These are phyloP conservation scores for Hemileccinum rubropunctum DNA, from an alignment of 768 basidiomycete species.

Conservation along the genomic window DNA sequence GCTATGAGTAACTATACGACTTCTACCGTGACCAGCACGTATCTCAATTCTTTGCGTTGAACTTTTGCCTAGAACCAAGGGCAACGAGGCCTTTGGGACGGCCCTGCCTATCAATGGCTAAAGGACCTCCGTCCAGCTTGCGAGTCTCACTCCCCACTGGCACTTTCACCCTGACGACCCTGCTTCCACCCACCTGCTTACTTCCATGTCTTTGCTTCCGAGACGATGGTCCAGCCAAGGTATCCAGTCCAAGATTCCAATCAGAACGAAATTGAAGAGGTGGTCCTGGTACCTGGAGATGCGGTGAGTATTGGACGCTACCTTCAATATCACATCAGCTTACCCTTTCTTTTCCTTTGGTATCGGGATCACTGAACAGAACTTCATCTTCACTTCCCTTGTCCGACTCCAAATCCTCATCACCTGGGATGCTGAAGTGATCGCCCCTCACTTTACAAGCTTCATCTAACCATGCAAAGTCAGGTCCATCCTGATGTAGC, in stretches of 20 bases:
- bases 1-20: conserved; percentile 1
- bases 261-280: conserved; percentile 17
- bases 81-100: conserved; percentile 20
- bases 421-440: conserved; percentile 12
- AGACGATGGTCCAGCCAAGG: conserved; percentile 4
- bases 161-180: conserved; percentile 25
- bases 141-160: neutral
- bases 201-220: conserved; percentile 7
- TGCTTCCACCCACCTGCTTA: conserved; percentile 15
- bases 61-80: conserved; percentile 30
- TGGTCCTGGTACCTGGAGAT: neutral
- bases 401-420: conserved; percentile 12
- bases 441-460: conserved; percentile 29
- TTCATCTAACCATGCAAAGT: conserved; percentile 28
- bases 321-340: neutral
- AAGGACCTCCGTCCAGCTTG: conserved; percentile 5
- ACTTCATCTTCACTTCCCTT: conserved; percentile 21
- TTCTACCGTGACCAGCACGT: conserved; percentile 8
- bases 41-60: conserved; percentile 31
- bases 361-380: neutral
- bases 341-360: conserved; percentile 10
- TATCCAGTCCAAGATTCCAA: conserved; percentile 21
- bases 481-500: conserved; percentile 8
- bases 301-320: conserved; percentile 1
- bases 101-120: conserved; percentile 24